phyloP scores from a whole-genome alignment of 352 stramenopile species.

The Phytophthora megakarya region DNA sequence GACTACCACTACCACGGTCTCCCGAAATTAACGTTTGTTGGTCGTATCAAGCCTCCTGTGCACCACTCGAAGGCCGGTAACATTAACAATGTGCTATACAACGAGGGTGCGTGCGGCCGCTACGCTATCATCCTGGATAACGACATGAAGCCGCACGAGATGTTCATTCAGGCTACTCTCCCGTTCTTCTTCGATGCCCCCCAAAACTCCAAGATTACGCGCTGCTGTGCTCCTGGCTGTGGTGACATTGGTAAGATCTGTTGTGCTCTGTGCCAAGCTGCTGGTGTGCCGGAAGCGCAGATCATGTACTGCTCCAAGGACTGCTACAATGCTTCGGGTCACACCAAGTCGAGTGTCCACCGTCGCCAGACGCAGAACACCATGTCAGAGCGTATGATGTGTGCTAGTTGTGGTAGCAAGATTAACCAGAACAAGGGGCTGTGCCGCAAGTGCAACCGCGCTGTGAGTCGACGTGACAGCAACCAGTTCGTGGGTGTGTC shows the following conservation, averaged over 20 bases:
- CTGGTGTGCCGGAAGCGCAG: constrained; percentile 62
- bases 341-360: constrained; percentile 68
- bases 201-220: constrained; percentile 69
- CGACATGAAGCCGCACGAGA: constrained; percentile 83
- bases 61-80: constrained; percentile 83
- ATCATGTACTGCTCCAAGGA: constrained; percentile 85
- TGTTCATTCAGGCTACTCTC: constrained; percentile 74
- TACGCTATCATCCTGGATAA: constrained; percentile 84
- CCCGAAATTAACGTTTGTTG: constrained; percentile 66
- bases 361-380: constrained; percentile 75
- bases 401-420: constrained; percentile 61
- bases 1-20: constrained; percentile 72
- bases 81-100: constrained; percentile 86
- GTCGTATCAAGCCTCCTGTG: constrained; percentile 69
- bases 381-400: constrained; percentile 65
- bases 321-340: constrained; percentile 72
- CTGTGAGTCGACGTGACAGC: constrained; percentile 38
- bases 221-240: constrained; percentile 63
- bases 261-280: constrained; percentile 66
- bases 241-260: constrained; percentile 78
- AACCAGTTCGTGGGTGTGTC: constrained; percentile 59
- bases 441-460: constrained; percentile 66
- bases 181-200: constrained; percentile 76
- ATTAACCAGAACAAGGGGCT: constrained; percentile 72
- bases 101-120: constrained; percentile 68